These are phyloP conservation scores for Picochlorum sp. DNA, from an alignment of 139 green algal genomes.

Conservation along the genomic window DNA sequence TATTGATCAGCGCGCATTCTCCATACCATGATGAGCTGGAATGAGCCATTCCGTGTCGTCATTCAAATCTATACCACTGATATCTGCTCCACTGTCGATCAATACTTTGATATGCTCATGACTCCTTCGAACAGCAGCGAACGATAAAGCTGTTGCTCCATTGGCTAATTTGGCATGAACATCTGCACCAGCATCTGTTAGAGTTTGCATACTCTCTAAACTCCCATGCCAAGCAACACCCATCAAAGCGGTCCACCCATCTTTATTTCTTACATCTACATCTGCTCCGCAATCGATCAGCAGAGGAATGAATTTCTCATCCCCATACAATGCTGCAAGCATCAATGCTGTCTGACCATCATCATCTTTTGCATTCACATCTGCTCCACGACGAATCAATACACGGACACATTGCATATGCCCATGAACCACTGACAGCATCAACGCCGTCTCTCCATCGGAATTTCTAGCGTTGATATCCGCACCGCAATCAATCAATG, in stretches of 20 bases:
- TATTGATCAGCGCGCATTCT: no score
- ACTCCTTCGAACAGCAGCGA: no score
- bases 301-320: background rate
- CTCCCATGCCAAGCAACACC: background rate
- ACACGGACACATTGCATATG: background rate
- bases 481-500: background rate
- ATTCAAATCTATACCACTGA: background rate
- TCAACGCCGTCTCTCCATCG: background rate
- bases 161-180: background rate
- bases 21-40: no score
- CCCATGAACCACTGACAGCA: background rate
- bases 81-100: background rate
- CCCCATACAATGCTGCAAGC: background rate
- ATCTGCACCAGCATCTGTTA: background rate
- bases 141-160: background rate
- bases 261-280: background rate
- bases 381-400: background rate
- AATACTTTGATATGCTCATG: background rate
- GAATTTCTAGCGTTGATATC: background rate
- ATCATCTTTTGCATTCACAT: background rate
- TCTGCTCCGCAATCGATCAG: background rate
- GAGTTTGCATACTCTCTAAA: background rate
- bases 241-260: constrained; percentile 3
- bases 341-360: constrained; percentile 2
- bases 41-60: background rate